Percentiles rank a stretch among this genome's conserved stretches.
Evolutionary conservation across 2,329 filamentous ascomycete species (phyloP).

Genomic region (Rhynchosporium secalis): DNA sequence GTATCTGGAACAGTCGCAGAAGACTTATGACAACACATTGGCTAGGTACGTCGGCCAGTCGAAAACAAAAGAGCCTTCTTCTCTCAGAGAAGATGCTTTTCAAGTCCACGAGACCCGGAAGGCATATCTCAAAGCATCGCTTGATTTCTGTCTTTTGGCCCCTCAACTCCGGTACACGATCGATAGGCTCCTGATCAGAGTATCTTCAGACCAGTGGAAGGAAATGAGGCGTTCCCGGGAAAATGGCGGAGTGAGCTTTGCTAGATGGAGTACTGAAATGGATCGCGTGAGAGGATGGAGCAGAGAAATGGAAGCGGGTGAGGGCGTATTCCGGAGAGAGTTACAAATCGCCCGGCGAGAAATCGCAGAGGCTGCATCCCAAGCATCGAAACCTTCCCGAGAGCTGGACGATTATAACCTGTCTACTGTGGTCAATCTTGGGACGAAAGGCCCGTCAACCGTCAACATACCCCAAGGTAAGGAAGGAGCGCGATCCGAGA

Average conservation of each 20-base stretch:
- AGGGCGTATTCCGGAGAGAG: slow-evolving; percentile 79
- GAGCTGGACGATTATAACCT: slow-evolving; percentile 91
- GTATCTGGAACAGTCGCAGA: slow-evolving; percentile 75
- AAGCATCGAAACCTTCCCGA: slow-evolving; percentile 74
- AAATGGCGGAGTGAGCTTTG: slow-evolving; percentile 58
- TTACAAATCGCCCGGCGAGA: slow-evolving; percentile 76
- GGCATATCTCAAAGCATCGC: slow-evolving; percentile 83
- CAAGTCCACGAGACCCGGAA: slow-evolving; percentile 91
- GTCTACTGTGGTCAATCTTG: slow-evolving; percentile 86
- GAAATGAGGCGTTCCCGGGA: slow-evolving; percentile 77
- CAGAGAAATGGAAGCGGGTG: slow-evolving; percentile 89
- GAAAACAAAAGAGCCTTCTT: slow-evolving; percentile 91
- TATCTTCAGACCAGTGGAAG: slow-evolving; percentile 85
- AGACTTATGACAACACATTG: slow-evolving; percentile 78
- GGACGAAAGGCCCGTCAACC: slow-evolving; percentile 64
- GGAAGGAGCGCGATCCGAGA: slow-evolving; percentile 58
- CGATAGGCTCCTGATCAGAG: slow-evolving; percentile 80
- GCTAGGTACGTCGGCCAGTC: slow-evolving; percentile 80
- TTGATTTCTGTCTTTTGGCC: slow-evolving; percentile 89
- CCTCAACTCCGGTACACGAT: slow-evolving; percentile 82
- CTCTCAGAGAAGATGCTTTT: slow-evolving; percentile 92
- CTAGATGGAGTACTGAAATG: slow-evolving; percentile 75
- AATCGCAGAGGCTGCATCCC: slow-evolving; percentile 75
- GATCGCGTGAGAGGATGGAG: slow-evolving; percentile 91
- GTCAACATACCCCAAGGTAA: slow-evolving; percentile 53